Evolutionary conservation across 495 filamentous ascomycete species (phyloP).

Genomic region (Lasiosphaeria ovina): DNA sequence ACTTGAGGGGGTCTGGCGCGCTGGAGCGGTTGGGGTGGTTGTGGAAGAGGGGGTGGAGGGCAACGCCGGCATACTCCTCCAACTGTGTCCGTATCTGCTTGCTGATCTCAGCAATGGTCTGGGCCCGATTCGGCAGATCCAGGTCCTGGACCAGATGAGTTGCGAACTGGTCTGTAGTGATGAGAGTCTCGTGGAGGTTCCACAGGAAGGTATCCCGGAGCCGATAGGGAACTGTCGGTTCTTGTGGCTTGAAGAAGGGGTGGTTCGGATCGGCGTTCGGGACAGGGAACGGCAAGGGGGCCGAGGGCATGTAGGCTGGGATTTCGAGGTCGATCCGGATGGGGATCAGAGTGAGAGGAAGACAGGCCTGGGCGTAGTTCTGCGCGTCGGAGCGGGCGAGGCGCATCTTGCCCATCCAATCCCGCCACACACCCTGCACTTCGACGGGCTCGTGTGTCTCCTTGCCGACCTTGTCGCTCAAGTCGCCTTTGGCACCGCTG

Average conservation of each 20-base stretch:
- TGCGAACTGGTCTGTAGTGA: constrained; percentile 94
- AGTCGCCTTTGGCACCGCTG: constrained; percentile 53
- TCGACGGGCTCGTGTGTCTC: constrained; percentile 78
- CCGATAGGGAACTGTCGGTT: constrained; percentile 75
- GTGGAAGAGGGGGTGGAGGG: constrained; percentile 88
- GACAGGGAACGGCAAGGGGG: constrained; percentile 67
- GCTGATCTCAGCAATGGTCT: constrained; percentile 74
- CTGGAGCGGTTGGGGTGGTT: constrained; percentile 43
- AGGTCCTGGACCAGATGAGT: constrained; percentile 87
- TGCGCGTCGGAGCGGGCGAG: constrained; percentile 62
- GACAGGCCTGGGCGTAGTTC: constrained; percentile 74
- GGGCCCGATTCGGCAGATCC: constrained; percentile 74
- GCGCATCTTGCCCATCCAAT: constrained; percentile 85
- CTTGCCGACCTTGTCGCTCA: constrained; percentile 76
- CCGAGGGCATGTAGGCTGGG: constrained; percentile 68
- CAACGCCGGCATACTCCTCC: constrained; percentile 94
- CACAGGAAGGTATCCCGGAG: constrained; percentile 93
- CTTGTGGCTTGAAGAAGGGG: constrained; percentile 73
- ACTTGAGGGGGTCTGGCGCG: constrained; percentile 45
- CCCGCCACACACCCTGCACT: constrained; percentile 84
- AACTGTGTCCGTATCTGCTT: constrained; percentile 91
- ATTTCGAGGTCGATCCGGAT: constrained; percentile 97
- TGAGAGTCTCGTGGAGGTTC: constrained; percentile 93
- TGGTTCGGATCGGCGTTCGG: constrained; percentile 52
- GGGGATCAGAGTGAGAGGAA: constrained; percentile 88